These are phyloP conservation scores for Aspergillus calidoustus DNA, from an alignment of 2,329 filamentous ascomycete species.

Conservation along the genomic window DNA sequence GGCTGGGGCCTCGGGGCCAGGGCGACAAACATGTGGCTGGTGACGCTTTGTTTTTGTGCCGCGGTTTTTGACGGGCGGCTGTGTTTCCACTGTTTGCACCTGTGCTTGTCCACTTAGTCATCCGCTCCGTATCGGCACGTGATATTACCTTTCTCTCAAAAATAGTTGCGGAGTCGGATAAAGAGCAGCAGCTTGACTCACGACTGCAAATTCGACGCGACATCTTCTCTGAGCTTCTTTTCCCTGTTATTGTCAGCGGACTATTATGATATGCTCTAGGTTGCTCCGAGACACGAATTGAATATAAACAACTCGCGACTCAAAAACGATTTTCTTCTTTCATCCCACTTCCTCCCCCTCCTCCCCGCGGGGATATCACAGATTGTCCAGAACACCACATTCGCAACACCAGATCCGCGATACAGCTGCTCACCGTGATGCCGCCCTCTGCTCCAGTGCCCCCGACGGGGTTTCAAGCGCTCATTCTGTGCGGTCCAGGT, in stretches of 20 bases:
- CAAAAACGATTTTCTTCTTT: neutral
- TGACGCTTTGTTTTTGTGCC: conserved; percentile 29
- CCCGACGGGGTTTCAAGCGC: conserved; percentile 55
- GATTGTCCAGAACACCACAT: conserved; percentile 8
- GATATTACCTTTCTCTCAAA: conserved; percentile 13
- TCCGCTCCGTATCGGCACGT: conserved; percentile 30
- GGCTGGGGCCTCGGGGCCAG: conserved; percentile 40
- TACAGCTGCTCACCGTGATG: conserved; percentile 24
- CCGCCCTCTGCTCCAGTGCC: conserved; percentile 56
- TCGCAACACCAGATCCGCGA: neutral
- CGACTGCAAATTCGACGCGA: conserved; percentile 1
- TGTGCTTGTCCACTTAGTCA: conserved; percentile 23
- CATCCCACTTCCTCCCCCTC: conserved; percentile 6
- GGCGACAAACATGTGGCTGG: conserved; percentile 49
- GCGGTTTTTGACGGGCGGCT: conserved; percentile 23
- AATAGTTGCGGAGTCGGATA: conserved; percentile 7
- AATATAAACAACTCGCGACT: neutral
- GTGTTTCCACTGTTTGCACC: conserved; percentile 38
- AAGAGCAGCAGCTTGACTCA: conserved; percentile 9
- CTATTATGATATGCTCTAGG: neutral
- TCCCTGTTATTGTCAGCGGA: neutral
- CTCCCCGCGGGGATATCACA: conserved; percentile 18
- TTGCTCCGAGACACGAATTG: neutral
- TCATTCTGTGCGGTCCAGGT: conserved; percentile 55
- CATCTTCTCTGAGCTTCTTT: neutral